These are phyloP conservation scores for Venustampulla echinocandica DNA, from an alignment of 495 filamentous ascomycete species.

Conservation along the genomic window DNA sequence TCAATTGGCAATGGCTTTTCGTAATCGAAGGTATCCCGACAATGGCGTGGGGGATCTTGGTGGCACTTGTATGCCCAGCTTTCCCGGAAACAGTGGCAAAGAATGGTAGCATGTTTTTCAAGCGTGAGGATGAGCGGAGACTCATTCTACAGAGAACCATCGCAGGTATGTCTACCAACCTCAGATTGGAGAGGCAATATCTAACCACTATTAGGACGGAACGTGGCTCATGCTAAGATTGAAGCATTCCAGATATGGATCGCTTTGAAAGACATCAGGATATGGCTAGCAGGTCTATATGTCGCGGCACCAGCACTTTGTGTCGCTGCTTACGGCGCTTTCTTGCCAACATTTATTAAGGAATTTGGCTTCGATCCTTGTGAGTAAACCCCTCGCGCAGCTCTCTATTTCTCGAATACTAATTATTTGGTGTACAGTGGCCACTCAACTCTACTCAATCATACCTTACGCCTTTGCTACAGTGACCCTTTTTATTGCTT, in stretches of 20 bases:
- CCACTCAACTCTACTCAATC: not conserved
- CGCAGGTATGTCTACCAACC: not conserved
- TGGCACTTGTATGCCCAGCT: not conserved
- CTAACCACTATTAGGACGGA: not conserved
- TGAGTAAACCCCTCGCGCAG: not conserved
- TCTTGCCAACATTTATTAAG: not conserved
- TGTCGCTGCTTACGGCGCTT: not conserved
- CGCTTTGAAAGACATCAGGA: too few species aligned
- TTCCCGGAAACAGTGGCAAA: not conserved
- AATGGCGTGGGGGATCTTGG: not conserved
- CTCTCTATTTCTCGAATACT: not conserved
- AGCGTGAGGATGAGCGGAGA: not conserved
- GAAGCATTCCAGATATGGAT: not conserved
- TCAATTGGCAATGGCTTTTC: constrained; percentile 31
- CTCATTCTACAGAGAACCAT: not conserved
- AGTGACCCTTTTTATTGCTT: not conserved
- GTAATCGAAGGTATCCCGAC: constrained; percentile 49
- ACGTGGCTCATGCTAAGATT: not conserved
- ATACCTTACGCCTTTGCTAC: not conserved
- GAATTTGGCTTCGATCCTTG: not conserved
- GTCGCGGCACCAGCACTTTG: not conserved
- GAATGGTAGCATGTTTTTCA: not conserved
- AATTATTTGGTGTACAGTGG: constrained; percentile 13
- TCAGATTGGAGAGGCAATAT: not conserved
- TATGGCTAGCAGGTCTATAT: too few species aligned